A percentile compares a stretch with the other conserved stretches of the same genome.
Evolutionary conservation across 805 yeast species (phyloP).

Genomic region (Kregervanrija fluxuum): DNA sequence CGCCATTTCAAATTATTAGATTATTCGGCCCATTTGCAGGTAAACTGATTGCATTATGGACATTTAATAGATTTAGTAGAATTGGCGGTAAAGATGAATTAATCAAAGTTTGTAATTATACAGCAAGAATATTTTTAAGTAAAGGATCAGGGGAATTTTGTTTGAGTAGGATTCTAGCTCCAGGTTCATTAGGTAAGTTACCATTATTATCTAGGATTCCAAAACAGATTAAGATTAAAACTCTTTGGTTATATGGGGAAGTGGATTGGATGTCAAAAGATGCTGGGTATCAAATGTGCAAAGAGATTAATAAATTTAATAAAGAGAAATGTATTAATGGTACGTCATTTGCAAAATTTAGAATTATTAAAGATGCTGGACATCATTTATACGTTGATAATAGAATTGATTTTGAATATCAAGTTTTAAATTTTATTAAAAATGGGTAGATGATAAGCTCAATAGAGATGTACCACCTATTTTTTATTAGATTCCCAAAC

Average conservation of each 20-base stretch:
- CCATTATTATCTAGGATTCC: constrained; percentile 52
- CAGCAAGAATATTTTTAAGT: constrained; percentile 43
- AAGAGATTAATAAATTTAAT: constrained; percentile 23
- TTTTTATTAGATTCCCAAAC: constrained; percentile 16
- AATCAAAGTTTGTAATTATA: constrained; percentile 44
- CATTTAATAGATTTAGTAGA: constrained; percentile 38
- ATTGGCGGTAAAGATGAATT: constrained; percentile 23
- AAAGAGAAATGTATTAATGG: constrained; percentile 4
- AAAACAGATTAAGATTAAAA: constrained; percentile 32
- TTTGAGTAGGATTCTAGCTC: constrained; percentile 50
- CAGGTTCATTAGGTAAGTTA: constrained; percentile 49
- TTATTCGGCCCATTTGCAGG: constrained; percentile 48
- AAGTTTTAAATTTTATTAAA: constrained; percentile 21
- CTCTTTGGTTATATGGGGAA: constrained; percentile 61
- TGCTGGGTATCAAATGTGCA: constrained; percentile 44
- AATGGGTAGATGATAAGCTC: neutral
- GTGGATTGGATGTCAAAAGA: constrained; percentile 64
- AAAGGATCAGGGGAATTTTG: constrained; percentile 62
- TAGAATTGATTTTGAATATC: constrained; percentile 26
- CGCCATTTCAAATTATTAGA: constrained; percentile 50
- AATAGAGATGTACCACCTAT: neutral
- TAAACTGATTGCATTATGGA: constrained; percentile 45
- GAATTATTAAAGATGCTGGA: constrained; percentile 38
- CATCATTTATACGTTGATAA: constrained; percentile 52
- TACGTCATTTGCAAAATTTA: constrained; percentile 23